Conservation (phyloP, 495 filamentous ascomycete species). For the Opeltia flavorubescens region DNA sequence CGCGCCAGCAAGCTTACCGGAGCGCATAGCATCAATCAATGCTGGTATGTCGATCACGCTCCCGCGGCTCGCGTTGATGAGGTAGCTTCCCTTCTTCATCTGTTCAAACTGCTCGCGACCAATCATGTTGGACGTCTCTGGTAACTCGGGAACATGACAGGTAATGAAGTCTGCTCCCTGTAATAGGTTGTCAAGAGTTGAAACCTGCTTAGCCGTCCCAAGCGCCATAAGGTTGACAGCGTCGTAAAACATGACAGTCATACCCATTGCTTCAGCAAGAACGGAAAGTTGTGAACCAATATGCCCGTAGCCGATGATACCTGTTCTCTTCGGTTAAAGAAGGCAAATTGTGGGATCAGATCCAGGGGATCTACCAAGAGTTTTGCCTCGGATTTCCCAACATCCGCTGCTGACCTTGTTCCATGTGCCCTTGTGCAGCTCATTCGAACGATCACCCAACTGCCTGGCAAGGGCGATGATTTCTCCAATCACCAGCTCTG, state of each 20-base stretch:
- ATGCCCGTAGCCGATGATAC: constrained; percentile 94
- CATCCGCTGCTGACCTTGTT: constrained; percentile 94
- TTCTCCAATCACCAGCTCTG: constrained; percentile 87
- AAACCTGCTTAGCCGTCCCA: constrained; percentile 72
- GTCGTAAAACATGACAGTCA: constrained; percentile 94
- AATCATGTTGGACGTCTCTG: constrained; percentile 88
- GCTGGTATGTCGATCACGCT: constrained; percentile 90
- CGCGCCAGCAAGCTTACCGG: constrained; percentile 81
- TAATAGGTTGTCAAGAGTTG: constrained; percentile 64
- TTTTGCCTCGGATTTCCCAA: constrained; percentile 98
- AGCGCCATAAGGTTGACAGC: constrained; percentile 84
- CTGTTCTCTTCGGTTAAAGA: constrained; percentile 21
- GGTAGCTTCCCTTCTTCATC: constrained; percentile 86
- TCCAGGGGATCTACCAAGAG: constrained; percentile 47
- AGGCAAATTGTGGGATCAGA: not conserved
- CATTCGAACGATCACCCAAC: constrained; percentile 81
- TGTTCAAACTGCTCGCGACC: constrained; percentile 56
- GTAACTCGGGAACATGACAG: constrained; percentile 82
- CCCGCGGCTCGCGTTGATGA: constrained; percentile 93
- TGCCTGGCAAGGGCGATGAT: constrained; percentile 87
- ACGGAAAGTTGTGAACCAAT: constrained; percentile 96
- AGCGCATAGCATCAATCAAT: constrained; percentile 74
- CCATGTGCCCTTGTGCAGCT: constrained; percentile 92
- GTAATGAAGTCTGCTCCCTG: constrained; percentile 76
- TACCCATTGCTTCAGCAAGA: constrained; percentile 91